phyloP scores from a whole-genome alignment of 306 rosid species.

The Vicia sativa region DNA sequence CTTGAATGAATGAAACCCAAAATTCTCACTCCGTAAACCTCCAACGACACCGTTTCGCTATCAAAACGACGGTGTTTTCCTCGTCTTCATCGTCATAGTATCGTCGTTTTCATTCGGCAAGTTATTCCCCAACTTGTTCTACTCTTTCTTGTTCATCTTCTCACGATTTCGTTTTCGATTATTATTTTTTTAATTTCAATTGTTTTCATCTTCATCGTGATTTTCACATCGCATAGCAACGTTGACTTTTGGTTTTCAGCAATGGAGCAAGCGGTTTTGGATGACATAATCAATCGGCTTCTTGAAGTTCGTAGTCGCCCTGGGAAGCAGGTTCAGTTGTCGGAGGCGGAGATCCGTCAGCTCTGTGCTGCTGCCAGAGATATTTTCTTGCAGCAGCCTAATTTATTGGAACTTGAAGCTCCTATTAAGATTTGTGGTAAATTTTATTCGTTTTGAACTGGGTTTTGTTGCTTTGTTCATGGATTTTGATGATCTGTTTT shows the following conservation, averaged over 20 bases:
- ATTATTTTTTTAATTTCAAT: not conserved
- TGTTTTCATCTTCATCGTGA: not conserved
- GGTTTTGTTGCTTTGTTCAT: slow-evolving; percentile 9
- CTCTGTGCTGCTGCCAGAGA: slow-evolving; percentile 73
- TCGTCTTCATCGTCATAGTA: not conserved
- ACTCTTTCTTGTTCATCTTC: slow-evolving; percentile 17
- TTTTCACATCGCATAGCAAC: slow-evolving; percentile 11
- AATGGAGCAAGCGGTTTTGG: slow-evolving; percentile 76
- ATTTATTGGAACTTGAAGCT: slow-evolving; percentile 87
- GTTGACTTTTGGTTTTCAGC: slow-evolving; percentile 37
- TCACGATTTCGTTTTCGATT: slow-evolving; percentile 2
- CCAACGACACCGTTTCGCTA: slow-evolving; percentile 39
- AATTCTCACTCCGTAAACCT: slow-evolving; percentile 1
- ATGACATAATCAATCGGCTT: slow-evolving; percentile 89
- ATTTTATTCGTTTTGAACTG: not conserved
- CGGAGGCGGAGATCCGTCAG: slow-evolving; percentile 94
- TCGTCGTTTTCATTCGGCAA: slow-evolving; percentile 40
- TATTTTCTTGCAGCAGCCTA: slow-evolving; percentile 87
- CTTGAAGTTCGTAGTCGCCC: slow-evolving; percentile 90
- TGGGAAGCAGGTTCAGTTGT: slow-evolving; percentile 95
- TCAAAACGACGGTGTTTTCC: slow-evolving; percentile 46
- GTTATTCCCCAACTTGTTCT: slow-evolving; percentile 31
- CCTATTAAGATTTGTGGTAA: slow-evolving; percentile 98
- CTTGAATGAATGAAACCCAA: not conserved
- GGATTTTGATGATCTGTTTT: not conserved